phyloP scores from a whole-genome alignment of 768 basidiomycete genomes.

The Tylopilus balloui region DNA sequence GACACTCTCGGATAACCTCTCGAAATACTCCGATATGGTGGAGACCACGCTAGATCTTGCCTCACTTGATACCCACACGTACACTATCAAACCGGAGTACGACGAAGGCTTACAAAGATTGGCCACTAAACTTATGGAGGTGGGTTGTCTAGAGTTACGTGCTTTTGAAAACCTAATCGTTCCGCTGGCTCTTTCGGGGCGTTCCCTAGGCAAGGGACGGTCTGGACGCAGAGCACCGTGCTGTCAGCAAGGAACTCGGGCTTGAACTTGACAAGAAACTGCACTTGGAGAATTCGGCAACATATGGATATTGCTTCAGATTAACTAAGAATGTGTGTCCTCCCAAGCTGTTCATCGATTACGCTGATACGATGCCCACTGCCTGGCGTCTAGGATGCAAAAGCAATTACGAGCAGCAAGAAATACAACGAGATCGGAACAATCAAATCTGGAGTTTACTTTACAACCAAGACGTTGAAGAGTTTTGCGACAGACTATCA shows the following conservation, averaged over 20 bases:
- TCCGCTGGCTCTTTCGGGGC: neutral
- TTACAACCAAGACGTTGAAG: conserved; percentile 77
- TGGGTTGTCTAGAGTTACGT: conserved; percentile 19
- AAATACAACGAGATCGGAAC: conserved; percentile 82
- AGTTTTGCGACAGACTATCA: conserved; percentile 65
- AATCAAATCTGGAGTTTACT: conserved; percentile 82
- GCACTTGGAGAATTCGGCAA: conserved; percentile 86
- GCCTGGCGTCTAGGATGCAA: conserved; percentile 61
- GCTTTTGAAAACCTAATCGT: neutral
- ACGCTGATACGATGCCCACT: neutral
- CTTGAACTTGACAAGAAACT: conserved; percentile 92
- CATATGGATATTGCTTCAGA: conserved; percentile 90
- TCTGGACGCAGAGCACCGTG: conserved; percentile 75
- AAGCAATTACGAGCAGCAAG: conserved; percentile 55
- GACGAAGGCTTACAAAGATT: conserved; percentile 70
- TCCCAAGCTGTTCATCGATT: neutral
- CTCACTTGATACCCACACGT: conserved; percentile 80
- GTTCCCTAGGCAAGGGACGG: conserved; percentile 58
- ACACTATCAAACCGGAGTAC: conserved; percentile 89
- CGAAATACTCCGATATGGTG: conserved; percentile 89
- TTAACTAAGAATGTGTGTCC: conserved; percentile 80
- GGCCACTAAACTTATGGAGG: conserved; percentile 59
- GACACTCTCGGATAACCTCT: conserved; percentile 59
- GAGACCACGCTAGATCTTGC: conserved; percentile 92
- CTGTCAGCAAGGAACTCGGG: conserved; percentile 63